A percentile compares a stretch with the other conserved stretches of the same genome.
Conservation (phyloP, 208 protist species). For the Wallacemonas sp. region DNA sequence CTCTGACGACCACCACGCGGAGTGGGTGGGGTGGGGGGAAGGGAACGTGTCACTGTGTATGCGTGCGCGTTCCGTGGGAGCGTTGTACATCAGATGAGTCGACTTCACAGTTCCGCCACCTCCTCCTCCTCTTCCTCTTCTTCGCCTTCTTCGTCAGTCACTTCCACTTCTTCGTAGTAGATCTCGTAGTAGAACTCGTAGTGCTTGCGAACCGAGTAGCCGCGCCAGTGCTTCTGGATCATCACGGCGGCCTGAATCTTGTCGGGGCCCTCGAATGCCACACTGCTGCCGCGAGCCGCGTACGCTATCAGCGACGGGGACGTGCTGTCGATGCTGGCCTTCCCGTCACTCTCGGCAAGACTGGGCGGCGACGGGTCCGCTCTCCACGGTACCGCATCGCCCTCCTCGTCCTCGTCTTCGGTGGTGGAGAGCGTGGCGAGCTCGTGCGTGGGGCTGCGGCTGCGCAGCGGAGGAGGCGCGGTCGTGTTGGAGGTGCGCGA, state of each 20-base stretch:
- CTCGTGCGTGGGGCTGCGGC: background rate
- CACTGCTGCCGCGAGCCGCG: slow-evolving; percentile 4
- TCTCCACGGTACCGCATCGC: background rate
- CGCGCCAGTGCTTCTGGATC: slow-evolving; percentile 62
- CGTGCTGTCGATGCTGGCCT: background rate
- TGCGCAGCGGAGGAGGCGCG: slow-evolving; percentile 1
- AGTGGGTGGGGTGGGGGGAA: no score
- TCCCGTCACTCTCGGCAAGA: background rate
- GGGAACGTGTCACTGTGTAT: no score
- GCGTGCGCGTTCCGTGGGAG: no score
- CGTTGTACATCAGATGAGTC: no score
- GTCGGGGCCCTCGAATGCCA: background rate
- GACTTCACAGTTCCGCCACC: background rate
- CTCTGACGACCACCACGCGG: no score
- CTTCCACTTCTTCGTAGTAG: slow-evolving; percentile 40
- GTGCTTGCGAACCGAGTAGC: slow-evolving; percentile 37
- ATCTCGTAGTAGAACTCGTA: slow-evolving; percentile 69
- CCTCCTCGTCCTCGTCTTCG: background rate
- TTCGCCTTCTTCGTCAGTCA: slow-evolving; percentile 23
- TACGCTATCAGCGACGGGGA: background rate
- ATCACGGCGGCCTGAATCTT: slow-evolving; percentile 30
- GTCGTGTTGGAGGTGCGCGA: background rate
- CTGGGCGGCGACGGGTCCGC: background rate
- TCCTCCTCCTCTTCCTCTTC: slow-evolving; percentile 8
- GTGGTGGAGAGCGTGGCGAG: background rate